A percentile compares a stretch with the other conserved stretches of the same genome.
Evolutionary conservation across 257 asterid genomes (phyloP).

Genomic region (Echium plantagineum): DNA sequence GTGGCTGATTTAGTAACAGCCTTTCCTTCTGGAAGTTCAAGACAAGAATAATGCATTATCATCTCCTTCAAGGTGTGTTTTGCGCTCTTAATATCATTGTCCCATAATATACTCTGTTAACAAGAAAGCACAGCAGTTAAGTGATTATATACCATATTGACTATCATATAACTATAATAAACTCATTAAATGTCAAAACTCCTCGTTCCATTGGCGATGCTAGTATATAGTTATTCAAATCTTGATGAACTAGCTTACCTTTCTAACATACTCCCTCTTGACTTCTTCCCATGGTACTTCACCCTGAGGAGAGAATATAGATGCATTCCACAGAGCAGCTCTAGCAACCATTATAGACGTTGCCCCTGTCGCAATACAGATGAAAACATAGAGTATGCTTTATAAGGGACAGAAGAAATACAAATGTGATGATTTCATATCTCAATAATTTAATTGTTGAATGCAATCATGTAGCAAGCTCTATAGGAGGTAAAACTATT

Average conservation of each 20-base stretch:
- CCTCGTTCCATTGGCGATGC: too few species aligned
- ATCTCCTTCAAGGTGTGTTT: conserved; percentile 86
- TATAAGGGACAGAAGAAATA: too few species aligned
- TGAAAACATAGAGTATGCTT: neutral
- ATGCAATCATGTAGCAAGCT: neutral
- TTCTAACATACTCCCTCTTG: conserved; percentile 64
- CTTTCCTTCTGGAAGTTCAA: conserved; percentile 73
- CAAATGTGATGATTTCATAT: too few species aligned
- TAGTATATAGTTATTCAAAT: too few species aligned
- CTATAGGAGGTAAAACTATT: conserved; percentile 5
- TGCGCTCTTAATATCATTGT: conserved; percentile 74
- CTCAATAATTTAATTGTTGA: too few species aligned
- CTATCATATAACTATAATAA: too few species aligned
- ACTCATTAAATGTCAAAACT: too few species aligned
- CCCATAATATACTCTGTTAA: conserved; percentile 85
- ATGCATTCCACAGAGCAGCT: conserved; percentile 98
- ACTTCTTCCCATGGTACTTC: conserved; percentile 69
- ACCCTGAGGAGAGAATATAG: conserved; percentile 68
- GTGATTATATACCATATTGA: neutral
- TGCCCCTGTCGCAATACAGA: conserved; percentile 47
- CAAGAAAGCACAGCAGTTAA: conserved; percentile 15
- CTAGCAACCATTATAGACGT: conserved; percentile 94
- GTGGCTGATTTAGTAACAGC: conserved; percentile 57
- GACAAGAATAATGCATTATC: conserved; percentile 63
- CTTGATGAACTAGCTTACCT: conserved; percentile 32